Evolutionary conservation across 176 grass and related monocot genomes (phyloP).

Genomic region (Oryza brachyantha): DNA sequence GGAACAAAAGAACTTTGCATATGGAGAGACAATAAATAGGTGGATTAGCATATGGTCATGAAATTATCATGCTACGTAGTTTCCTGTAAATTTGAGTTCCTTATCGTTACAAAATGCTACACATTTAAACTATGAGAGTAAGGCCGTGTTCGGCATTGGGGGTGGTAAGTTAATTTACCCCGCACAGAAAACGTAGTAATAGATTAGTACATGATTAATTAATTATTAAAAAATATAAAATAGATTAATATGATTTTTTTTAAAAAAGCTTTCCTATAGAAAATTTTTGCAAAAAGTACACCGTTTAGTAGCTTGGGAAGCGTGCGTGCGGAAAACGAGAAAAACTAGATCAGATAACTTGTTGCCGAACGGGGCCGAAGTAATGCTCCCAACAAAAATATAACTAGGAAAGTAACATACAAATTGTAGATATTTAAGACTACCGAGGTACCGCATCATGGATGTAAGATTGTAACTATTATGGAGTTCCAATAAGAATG

Average conservation of each 20-base stretch:
- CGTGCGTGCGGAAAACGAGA: no score
- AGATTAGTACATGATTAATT: no score
- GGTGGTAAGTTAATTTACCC: no score
- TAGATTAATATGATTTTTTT: no score
- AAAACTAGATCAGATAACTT: no score
- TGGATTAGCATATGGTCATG: neutral
- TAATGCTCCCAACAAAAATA: neutral
- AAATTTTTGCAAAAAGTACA: no score
- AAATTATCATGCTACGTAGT: constrained; percentile 5
- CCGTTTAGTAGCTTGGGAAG: no score
- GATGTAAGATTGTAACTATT: neutral
- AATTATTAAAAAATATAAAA: no score
- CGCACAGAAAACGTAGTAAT: no score
- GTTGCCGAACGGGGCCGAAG: no score
- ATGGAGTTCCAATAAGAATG: neutral
- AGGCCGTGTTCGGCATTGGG: no score
- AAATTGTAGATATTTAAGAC: neutral
- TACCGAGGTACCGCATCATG: neutral
- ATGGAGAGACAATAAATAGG: neutral
- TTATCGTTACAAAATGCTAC: neutral
- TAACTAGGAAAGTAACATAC: constrained; percentile 1
- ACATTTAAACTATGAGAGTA: neutral
- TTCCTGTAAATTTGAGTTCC: constrained; percentile 10
- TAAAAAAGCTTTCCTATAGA: no score
- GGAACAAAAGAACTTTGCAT: neutral